A percentile compares a stretch with the other conserved stretches of the same genome.
Conservation (phyloP, 2,329 filamentous ascomycete genomes). For the Incumbomyces delicatus region DNA sequence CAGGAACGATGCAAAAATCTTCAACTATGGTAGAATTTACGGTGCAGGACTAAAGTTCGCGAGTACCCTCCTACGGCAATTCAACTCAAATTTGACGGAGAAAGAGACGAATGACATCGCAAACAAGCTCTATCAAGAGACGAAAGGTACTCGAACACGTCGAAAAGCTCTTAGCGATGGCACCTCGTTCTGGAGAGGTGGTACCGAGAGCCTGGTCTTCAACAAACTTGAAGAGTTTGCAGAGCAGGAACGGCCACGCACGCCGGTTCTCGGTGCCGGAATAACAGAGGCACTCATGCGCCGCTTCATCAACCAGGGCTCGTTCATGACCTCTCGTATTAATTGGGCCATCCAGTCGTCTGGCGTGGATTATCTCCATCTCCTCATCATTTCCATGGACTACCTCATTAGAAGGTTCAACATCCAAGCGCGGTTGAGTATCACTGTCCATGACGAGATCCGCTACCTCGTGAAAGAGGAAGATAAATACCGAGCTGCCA, state of each 20-base stretch:
- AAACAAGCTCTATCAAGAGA: slow-evolving; percentile 71
- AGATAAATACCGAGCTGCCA: slow-evolving; percentile 79
- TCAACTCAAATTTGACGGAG: slow-evolving; percentile 78
- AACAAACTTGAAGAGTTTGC: slow-evolving; percentile 97
- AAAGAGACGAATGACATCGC: slow-evolving; percentile 66
- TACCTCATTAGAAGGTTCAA: slow-evolving; percentile 80
- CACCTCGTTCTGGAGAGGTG: slow-evolving; percentile 82
- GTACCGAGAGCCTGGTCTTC: slow-evolving; percentile 95
- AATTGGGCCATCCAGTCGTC: slow-evolving; percentile 99
- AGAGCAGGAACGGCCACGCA: slow-evolving; percentile 81
- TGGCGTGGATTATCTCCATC: slow-evolving; percentile 91
- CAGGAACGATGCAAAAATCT: slow-evolving; percentile 89
- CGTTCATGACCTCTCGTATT: slow-evolving; percentile 90
- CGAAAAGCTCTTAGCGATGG: slow-evolving; percentile 58
- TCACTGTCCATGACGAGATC: slow-evolving; percentile 97
- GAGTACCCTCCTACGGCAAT: slow-evolving; percentile 78
- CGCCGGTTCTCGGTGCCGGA: slow-evolving; percentile 83
- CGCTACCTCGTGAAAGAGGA: slow-evolving; percentile 77
- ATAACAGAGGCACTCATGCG: slow-evolving; percentile 93
- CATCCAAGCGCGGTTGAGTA: slow-evolving; percentile 71
- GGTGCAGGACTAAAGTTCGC: slow-evolving; percentile 95
- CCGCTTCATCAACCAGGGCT: slow-evolving; percentile 75
- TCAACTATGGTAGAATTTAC: slow-evolving; percentile 98
- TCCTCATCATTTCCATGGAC: slow-evolving; percentile 90
- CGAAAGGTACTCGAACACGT: slow-evolving; percentile 79